phyloP scores from a whole-genome alignment of 2,329 filamentous ascomycete genomes.

The Sporothrix phasma region DNA sequence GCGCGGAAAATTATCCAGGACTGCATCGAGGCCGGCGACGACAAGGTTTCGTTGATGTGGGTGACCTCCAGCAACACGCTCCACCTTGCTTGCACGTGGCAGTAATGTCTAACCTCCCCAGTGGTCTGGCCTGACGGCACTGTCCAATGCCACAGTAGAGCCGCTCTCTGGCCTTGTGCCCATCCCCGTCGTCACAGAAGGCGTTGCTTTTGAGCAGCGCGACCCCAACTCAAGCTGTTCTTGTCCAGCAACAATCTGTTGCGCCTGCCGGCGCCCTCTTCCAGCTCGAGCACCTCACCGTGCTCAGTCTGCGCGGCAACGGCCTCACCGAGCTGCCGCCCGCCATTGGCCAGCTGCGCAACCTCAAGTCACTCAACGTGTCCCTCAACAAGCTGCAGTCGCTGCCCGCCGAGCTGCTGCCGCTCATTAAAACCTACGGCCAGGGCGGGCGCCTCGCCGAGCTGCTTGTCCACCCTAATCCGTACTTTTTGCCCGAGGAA shows the following conservation, averaged over 20 bases:
- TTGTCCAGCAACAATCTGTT: constrained; percentile 49
- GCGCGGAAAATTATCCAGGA: constrained; percentile 38
- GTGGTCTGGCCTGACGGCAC: constrained; percentile 36
- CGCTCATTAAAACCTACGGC: constrained; percentile 34
- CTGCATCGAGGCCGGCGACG: constrained; percentile 49
- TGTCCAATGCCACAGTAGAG: constrained; percentile 48
- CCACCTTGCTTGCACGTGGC: background rate
- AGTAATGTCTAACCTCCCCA: background rate
- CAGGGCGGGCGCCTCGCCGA: constrained; percentile 36
- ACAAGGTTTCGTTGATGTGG: constrained; percentile 36
- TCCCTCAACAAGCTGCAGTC: constrained; percentile 51
- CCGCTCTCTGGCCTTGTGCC: constrained; percentile 45
- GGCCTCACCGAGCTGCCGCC: constrained; percentile 50
- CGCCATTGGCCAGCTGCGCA: constrained; percentile 45
- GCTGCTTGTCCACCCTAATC: constrained; percentile 53
- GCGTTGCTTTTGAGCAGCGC: constrained; percentile 49
- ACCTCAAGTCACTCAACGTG: constrained; percentile 54
- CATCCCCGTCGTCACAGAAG: constrained; percentile 44
- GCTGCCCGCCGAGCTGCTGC: constrained; percentile 54
- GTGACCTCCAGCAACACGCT: background rate
- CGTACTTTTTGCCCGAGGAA: constrained; percentile 37
- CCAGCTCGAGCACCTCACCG: constrained; percentile 49
- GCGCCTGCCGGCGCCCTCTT: constrained; percentile 52
- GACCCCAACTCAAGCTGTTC: constrained; percentile 51
- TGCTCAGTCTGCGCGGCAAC: constrained; percentile 58